Conservation (phyloP, 1,139 yeast genomes). For the Blastobotrys proliferans region DNA sequence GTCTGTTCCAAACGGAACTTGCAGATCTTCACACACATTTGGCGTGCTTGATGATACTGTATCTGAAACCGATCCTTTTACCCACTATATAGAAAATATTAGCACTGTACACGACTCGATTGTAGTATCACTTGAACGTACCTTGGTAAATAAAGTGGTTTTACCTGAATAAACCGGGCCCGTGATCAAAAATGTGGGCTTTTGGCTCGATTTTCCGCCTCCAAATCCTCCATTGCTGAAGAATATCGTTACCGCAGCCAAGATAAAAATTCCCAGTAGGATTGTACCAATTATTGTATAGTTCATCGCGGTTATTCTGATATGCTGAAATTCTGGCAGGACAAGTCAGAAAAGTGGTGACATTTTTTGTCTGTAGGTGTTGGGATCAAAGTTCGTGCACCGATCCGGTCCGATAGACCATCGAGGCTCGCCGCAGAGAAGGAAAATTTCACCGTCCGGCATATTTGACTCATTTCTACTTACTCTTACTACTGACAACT, state of each 20-base stretch:
- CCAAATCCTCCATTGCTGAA: slow-evolving; percentile 14
- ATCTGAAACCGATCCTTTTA: slow-evolving; percentile 29
- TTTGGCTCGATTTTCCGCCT: slow-evolving; percentile 28
- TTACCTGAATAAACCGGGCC: slow-evolving; percentile 79
- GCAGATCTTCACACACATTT: slow-evolving; percentile 36
- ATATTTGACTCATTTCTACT: slow-evolving; percentile 8
- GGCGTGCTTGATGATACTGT: slow-evolving; percentile 48
- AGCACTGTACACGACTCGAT: neutral
- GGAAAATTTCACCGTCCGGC: neutral
- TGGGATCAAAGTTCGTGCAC: neutral
- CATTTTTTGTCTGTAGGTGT: too few relatives aligned
- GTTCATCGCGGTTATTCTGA: slow-evolving; percentile 1
- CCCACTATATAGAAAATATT: slow-evolving; percentile 19
- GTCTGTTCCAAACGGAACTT: slow-evolving; percentile 35
- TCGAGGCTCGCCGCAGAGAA: neutral
- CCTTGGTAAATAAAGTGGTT: slow-evolving; percentile 53
- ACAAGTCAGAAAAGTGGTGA: too few relatives aligned
- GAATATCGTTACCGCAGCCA: slow-evolving; percentile 15
- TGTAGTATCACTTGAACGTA: slow-evolving; percentile 10
- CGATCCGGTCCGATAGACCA: neutral
- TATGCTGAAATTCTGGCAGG: neutral
- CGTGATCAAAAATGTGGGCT: slow-evolving; percentile 61
- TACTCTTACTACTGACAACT: neutral
- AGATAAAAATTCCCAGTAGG: slow-evolving; percentile 18
- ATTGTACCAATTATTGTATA: slow-evolving; percentile 9